phyloP scores from a whole-genome alignment of 2,329 filamentous ascomycete species.

The Trichoderma atrobrunneum region DNA sequence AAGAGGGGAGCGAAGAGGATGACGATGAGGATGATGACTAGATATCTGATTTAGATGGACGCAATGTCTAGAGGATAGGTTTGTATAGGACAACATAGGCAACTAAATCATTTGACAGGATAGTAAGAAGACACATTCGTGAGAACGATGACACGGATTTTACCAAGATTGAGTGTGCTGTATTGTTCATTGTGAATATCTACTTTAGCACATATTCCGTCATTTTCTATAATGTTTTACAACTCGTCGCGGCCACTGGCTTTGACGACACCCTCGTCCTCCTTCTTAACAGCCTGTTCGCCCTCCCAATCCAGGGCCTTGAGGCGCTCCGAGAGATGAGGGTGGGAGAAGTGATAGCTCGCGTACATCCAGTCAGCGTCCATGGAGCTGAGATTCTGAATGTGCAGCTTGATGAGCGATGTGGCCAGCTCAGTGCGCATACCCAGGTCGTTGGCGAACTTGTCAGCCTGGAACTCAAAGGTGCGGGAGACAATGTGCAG shows the following conservation, averaged over 20 bases:
- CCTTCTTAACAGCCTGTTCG: constrained; percentile 43
- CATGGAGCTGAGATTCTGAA: constrained; percentile 98
- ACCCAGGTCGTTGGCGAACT: constrained; percentile 80
- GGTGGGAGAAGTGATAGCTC: constrained; percentile 97
- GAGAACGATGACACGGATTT: background rate
- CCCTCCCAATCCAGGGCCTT: constrained; percentile 87
- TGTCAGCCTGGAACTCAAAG: constrained; percentile 95
- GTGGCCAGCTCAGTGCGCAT: constrained; percentile 79
- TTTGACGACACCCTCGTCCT: constrained; percentile 53
- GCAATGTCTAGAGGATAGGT: background rate
- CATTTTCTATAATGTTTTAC: constrained; percentile 40
- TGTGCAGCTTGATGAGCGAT: constrained; percentile 94
- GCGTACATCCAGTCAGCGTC: constrained; percentile 98
- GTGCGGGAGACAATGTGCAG: constrained; percentile 95
- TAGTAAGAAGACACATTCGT: background rate
- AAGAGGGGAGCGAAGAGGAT: constrained; percentile 14
- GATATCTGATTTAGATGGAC: background rate
- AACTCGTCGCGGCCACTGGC: constrained; percentile 72
- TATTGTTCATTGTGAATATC: background rate
- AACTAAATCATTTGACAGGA: background rate
- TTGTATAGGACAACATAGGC: background rate
- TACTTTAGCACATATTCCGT: background rate
- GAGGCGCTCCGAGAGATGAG: constrained; percentile 89
- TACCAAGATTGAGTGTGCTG: background rate
- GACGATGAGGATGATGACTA: background rate